Evolutionary conservation across 805 yeast species (phyloP), one percentile per base, ranked within the genome.

Genomic region (Vanderwaltozyma yarrowii): DNA sequence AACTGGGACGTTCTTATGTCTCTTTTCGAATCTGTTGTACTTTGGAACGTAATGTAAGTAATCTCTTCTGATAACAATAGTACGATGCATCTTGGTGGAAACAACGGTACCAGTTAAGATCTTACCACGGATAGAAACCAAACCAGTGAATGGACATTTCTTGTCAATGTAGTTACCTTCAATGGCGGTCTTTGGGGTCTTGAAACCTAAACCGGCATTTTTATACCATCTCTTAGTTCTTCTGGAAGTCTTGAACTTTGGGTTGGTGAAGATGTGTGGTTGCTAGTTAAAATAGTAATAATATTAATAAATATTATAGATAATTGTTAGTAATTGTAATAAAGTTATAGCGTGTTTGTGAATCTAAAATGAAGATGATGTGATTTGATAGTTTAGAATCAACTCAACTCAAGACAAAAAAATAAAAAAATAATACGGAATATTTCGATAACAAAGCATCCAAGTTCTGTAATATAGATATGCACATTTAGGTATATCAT

Each of bases 81-180:
- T 92, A 80, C 99, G 92, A 94, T 92, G 98, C 98, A 92, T 92
- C 80, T 92, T 92, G 80, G 98, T 88, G 65, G 98, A 92, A 60
- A 92, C 96, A 74, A 92, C 99, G 67, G 95, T 84, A 75, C 99
- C 99, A 60, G 96, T 81, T 71, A 92, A 82, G 70, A 92, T 92
- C 78, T 85, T 88, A 78, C 99, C 99, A 78, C 99, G 87, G 83
- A 92, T 92, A 58, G 97, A 88, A 61, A 92, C 80, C 58, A 71
- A 73, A 73, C 98, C 98, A 61, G 78, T 83, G 78, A 92, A 92
- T 71, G 99, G 99, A 77, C 99, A 92, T 78, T 92, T 92, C 87
- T 92, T 92, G 88, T 82, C 98, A 67, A 92, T 88, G 94, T 92
- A 92, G 63, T 87, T 74, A 72, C 98, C 98, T 69, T 82, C 89